phyloP scores from a whole-genome alignment of 2,329 filamentous ascomycete genomes.

The Colletotrichum theobromicola region DNA sequence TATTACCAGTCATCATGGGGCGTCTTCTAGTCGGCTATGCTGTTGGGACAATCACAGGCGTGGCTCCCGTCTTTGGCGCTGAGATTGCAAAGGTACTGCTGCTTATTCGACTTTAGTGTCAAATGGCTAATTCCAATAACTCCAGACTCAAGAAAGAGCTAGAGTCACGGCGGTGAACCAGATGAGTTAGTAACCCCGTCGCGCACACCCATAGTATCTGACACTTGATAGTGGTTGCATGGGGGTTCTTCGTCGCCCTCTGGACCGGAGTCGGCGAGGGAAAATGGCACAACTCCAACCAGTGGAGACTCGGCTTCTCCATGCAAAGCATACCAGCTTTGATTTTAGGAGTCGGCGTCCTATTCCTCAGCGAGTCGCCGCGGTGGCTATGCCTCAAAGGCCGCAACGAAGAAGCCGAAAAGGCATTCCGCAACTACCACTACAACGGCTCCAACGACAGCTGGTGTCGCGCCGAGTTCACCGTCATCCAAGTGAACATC shows the following conservation, averaged over 20 bases:
- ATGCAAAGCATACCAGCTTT: constrained; percentile 40
- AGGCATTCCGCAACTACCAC: constrained; percentile 39
- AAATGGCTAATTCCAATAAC: not conserved
- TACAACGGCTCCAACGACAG: constrained; percentile 38
- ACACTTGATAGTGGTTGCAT: constrained; percentile 38
- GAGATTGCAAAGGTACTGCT: constrained; percentile 42
- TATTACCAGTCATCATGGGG: constrained; percentile 37
- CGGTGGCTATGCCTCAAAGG: constrained; percentile 42
- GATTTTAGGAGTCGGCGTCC: constrained; percentile 35
- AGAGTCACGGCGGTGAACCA: constrained; percentile 45
- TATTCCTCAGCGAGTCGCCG: constrained; percentile 40
- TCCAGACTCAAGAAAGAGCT: constrained; percentile 39
- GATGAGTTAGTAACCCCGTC: constrained; percentile 36
- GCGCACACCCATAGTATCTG: not conserved
- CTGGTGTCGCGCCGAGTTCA: constrained; percentile 40
- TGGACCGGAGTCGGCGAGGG: constrained; percentile 45
- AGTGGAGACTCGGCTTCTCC: constrained; percentile 44
- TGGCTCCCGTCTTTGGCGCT: constrained; percentile 44
- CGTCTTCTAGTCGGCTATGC: constrained; percentile 42
- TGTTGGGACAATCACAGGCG: constrained; percentile 45
- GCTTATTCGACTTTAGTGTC: not conserved
- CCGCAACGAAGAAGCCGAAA: constrained; percentile 38
- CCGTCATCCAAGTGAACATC: constrained; percentile 39
- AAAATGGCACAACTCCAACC: constrained; percentile 40
- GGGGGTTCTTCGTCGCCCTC: constrained; percentile 44